phyloP scores from a whole-genome alignment of 1,284 basidiomycete species.

The Apiotrichum porosum region DNA sequence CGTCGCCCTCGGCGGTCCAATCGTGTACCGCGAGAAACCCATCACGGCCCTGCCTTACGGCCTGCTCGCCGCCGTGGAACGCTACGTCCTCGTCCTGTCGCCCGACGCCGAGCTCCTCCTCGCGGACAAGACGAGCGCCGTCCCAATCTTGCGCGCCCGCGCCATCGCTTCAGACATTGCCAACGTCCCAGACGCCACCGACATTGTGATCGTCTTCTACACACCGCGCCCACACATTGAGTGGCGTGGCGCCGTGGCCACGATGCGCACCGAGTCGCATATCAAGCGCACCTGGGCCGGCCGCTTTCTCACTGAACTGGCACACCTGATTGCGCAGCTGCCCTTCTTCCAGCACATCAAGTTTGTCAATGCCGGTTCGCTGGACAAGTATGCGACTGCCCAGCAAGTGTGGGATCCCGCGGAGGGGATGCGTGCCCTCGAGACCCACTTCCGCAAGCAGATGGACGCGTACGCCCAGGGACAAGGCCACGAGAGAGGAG shows the following conservation, averaged over 20 bases:
- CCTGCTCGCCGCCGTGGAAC: background rate
- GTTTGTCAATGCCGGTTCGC: conserved; percentile 4
- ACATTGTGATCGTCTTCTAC: conserved; percentile 2
- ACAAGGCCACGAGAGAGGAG: too few species aligned
- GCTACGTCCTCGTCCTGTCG: background rate
- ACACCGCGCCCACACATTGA: background rate
- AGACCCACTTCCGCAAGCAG: background rate
- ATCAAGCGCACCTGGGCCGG: conserved; percentile 1
- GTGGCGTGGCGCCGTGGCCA: background rate
- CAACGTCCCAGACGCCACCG: background rate
- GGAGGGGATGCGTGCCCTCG: background rate
- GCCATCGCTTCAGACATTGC: conserved; percentile 1
- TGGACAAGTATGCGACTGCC: background rate
- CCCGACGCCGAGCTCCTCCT: background rate
- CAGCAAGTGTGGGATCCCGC: background rate
- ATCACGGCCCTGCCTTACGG: conserved; percentile 4
- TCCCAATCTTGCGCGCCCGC: background rate
- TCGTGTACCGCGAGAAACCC: background rate
- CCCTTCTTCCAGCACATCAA: background rate
- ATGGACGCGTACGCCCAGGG: background rate
- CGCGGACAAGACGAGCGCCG: background rate
- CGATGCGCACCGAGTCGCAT: background rate
- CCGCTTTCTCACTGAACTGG: conserved; percentile 7
- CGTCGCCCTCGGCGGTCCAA: background rate
- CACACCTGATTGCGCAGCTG: background rate